Percentiles rank a stretch among this genome's conserved stretches.
Evolutionary conservation across 1,139 yeast species (phyloP).

Genomic region (Suhomyces atakaporum): DNA sequence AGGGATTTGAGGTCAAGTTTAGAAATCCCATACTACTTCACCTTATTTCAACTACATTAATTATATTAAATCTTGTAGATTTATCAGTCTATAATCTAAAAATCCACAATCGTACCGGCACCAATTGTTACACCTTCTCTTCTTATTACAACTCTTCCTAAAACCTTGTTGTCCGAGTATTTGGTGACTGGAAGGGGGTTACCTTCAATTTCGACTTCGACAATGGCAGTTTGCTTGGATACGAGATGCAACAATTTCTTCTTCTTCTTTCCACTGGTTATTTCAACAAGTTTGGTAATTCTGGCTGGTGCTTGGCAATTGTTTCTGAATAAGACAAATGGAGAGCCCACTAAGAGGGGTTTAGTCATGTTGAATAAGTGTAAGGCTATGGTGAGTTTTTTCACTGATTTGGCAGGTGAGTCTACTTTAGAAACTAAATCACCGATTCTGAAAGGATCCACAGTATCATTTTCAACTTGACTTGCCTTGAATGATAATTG

Average conservation of each 20-base stretch:
- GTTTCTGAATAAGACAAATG: conserved; percentile 80
- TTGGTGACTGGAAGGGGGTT: conserved; percentile 63
- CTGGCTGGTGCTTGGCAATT: conserved; percentile 77
- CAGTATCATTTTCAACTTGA: conserved; percentile 47
- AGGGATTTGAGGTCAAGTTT: no score
- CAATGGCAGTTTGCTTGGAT: conserved; percentile 71
- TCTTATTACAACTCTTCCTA: conserved; percentile 84
- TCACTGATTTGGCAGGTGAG: conserved; percentile 48
- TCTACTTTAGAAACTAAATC: conserved; percentile 64
- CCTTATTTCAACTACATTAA: no score
- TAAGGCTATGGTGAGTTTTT: conserved; percentile 56
- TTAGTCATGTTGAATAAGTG: conserved; percentile 67
- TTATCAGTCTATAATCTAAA: conserved; percentile 1
- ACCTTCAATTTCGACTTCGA: conserved; percentile 63
- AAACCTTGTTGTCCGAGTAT: conserved; percentile 57
- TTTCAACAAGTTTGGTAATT: conserved; percentile 55
- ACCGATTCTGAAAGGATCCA: conserved; percentile 59
- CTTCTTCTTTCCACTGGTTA: conserved; percentile 47
- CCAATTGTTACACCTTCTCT: conserved; percentile 87
- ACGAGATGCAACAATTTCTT: conserved; percentile 70
- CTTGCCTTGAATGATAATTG: conserved; percentile 56
- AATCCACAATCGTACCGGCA: conserved; percentile 63
- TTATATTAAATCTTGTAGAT: no score
- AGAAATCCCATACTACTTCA: background rate
- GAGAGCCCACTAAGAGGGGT: conserved; percentile 83